These are phyloP conservation scores for Talaromyces ruber DNA, from an alignment of 495 filamentous ascomycete species.

Conservation along the genomic window DNA sequence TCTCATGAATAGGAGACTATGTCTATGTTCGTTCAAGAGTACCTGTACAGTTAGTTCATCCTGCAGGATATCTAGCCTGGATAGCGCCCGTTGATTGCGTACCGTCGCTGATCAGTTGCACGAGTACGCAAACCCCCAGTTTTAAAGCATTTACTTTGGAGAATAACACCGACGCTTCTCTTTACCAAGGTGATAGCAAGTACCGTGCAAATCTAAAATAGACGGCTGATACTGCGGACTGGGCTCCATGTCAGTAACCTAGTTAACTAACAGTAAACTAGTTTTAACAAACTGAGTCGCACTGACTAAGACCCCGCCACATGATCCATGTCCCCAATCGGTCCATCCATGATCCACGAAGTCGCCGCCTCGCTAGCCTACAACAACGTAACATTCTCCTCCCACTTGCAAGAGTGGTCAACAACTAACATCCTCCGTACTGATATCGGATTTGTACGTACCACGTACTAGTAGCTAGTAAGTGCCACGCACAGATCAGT, in stretches of 20 bases:
- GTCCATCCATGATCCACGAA: no score
- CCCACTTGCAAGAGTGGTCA: neutral
- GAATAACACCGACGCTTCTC: no score
- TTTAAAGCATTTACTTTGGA: neutral
- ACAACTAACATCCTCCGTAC: neutral
- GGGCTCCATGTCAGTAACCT: no score
- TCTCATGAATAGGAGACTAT: neutral
- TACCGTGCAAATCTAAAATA: neutral
- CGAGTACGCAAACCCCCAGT: no score
- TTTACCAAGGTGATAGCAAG: no score
- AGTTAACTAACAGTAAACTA: no score
- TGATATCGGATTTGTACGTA: neutral
- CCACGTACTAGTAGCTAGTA: neutral
- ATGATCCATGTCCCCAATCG: neutral
- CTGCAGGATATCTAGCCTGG: neutral
- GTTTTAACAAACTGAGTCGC: no score
- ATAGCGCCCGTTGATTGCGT: neutral
- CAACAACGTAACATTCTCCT: neutral
- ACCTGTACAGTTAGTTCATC: neutral
- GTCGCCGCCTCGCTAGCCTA: conserved; percentile 18
- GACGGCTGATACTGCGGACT: neutral
- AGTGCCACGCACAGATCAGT: neutral
- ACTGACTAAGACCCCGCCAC: neutral
- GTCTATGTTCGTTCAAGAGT: neutral
- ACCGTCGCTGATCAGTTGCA: neutral